These are phyloP conservation scores for Aspergillus neoniger DNA, from an alignment of 2,329 filamentous ascomycete species.

Conservation along the genomic window DNA sequence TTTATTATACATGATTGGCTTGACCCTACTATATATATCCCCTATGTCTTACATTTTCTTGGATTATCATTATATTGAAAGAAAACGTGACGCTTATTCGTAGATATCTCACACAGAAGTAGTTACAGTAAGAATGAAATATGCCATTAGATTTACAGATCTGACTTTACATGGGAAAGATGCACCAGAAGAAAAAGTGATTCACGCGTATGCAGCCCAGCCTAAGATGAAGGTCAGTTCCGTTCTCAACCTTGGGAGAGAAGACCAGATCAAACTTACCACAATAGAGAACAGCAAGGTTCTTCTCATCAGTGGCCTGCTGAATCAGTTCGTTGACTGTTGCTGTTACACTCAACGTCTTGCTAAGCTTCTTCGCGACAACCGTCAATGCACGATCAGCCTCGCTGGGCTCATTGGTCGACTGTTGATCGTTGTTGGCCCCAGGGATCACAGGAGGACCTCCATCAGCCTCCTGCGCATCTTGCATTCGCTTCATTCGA, in stretches of 20 bases:
- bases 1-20: no score
- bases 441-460: slow-evolving; percentile 39
- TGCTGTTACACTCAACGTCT: slow-evolving; percentile 88
- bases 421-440: slow-evolving; percentile 33
- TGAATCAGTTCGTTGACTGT: slow-evolving; percentile 98
- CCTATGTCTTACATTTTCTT: no score
- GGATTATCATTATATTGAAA: no score
- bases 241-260: not conserved
- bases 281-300: slow-evolving; percentile 86
- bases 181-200: not conserved
- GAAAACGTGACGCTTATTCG: no score
- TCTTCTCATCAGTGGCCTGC: slow-evolving; percentile 88
- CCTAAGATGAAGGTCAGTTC: slow-evolving; percentile 31
- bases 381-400: slow-evolving; percentile 89
- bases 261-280: slow-evolving; percentile 51
- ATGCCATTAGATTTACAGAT: no score
- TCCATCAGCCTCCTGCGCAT: slow-evolving; percentile 49
- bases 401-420: slow-evolving; percentile 67
- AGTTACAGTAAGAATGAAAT: no score
- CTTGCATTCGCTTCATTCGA: slow-evolving; percentile 67
- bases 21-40: no score
- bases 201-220: slow-evolving; percentile 54
- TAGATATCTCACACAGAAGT: no score
- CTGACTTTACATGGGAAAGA: not conserved
- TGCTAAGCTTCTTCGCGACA: slow-evolving; percentile 92